Evolutionary conservation across 768 basidiomycete genomes (phyloP), one percentile per base, ranked within the genome.

Genomic region (Tulasnella sp.): DNA sequence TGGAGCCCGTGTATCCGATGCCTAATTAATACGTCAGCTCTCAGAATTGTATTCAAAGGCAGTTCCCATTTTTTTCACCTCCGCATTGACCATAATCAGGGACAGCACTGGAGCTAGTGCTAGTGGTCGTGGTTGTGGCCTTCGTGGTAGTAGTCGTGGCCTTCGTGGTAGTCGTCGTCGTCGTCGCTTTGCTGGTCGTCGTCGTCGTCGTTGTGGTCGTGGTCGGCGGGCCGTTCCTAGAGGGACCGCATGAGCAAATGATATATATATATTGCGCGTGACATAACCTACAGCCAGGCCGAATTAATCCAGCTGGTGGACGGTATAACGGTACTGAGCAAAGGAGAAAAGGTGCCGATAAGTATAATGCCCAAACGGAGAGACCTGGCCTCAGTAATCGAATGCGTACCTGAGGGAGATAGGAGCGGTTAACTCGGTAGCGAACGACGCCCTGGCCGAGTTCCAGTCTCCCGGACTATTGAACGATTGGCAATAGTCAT

Each of bases 401-500:
- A 38, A 38, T 38, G 34, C 54, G 5, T 34, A 51, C 57, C 12
- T 52, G 34, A 49, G 31, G 29, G 46, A 51, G 43, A 59, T 34
- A 29, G 44, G 15, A 24, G 62, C 50, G n/a, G 63, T 53, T 10
- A 70, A 64, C 62, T 66, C 52, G 31, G 66, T 68, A 29, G 68
- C 59, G 53, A 70, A 70, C 62, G 60, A 66, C 15, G 69, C 67
- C 38, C 69, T 65, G 3, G 30, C 53, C 11, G 56, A 55, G 25
- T 49, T 57, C 55, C 63, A 59, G 4, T 62, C 63, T 27, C 63
- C 63, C 17, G 49, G 25, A 5, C 63, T 63, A 53, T 59, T 11
- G 11, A 34, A 52, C 12, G 29, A n/a, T 29, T 24, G 60, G 57
- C 19, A 51, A 46, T 21, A 21, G 49, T 31, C 19, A 5, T 29